These are phyloP conservation scores for Crithidia bombi DNA, from an alignment of 208 protist species.

Conservation along the genomic window DNA sequence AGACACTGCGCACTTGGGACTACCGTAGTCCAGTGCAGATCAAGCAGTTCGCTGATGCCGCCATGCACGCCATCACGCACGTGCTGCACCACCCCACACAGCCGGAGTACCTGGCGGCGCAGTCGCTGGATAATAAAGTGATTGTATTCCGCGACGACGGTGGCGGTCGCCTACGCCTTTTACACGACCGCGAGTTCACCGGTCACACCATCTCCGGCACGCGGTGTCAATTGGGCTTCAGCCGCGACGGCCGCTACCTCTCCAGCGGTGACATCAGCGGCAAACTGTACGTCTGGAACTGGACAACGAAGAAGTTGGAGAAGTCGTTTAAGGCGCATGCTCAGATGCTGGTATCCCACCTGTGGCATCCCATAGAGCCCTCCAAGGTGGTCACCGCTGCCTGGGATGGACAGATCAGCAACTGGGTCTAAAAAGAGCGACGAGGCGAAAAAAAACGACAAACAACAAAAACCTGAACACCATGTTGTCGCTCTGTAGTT, in stretches of 20 bases:
- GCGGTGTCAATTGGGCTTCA: conserved; percentile 92
- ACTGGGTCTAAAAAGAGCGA: conserved; percentile 77
- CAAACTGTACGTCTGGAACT: conserved; percentile 95
- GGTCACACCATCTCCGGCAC: conserved; percentile 95
- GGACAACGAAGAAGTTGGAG: conserved; percentile 84
- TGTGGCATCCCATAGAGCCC: conserved; percentile 94
- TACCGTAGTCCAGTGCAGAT: conserved; percentile 96
- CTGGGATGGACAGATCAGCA: conserved; percentile 95
- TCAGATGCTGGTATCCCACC: conserved; percentile 86
- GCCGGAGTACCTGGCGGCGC: conserved; percentile 85
- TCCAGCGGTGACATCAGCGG: conserved; percentile 93
- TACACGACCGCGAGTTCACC: conserved; percentile 90
- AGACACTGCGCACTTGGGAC: conserved; percentile 97
- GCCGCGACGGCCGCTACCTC: conserved; percentile 91
- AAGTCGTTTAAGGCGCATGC: conserved; percentile 86
- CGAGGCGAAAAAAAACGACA: too few species aligned
- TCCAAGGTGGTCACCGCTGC: conserved; percentile 90
- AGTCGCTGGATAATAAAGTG: conserved; percentile 97
- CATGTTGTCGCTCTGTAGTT: too few species aligned
- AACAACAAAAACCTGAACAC: background rate
- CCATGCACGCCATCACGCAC: conserved; percentile 93
- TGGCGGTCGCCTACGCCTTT: conserved; percentile 79
- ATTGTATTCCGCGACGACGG: conserved; percentile 87
- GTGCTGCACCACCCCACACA: conserved; percentile 90
- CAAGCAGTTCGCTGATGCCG: conserved; percentile 96